Conservation (phyloP, 2,329 filamentous ascomycete genomes). For the Chrysoporthe deuterocubensis region DNA sequence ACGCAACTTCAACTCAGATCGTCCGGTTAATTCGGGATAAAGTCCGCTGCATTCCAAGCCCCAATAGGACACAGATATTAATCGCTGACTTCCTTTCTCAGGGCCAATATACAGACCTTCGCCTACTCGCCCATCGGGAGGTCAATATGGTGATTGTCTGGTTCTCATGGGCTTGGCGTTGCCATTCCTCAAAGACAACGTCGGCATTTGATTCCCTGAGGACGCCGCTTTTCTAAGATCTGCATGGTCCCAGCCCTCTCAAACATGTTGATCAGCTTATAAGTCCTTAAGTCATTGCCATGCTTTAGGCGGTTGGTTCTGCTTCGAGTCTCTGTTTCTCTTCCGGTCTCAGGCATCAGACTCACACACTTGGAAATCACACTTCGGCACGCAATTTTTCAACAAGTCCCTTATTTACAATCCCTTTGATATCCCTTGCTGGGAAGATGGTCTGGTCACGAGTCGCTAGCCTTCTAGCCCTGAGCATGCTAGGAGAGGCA, state of each 20-base stretch:
- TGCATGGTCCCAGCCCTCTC: not conserved
- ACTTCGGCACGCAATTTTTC: not conserved
- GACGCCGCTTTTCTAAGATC: not conserved
- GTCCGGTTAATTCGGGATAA: not conserved
- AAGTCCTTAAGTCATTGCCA: not conserved
- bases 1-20: conserved; percentile 1
- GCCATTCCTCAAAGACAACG: not conserved
- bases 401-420: not conserved
- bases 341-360: not conserved
- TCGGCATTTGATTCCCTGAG: not conserved
- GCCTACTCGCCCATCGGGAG: conserved; percentile 1
- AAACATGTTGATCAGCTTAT: not conserved
- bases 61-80: conserved; percentile 7
- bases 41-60: not conserved
- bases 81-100: not conserved
- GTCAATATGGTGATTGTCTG: not conserved
- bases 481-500: not conserved
- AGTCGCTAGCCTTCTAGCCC: not conserved
- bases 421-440: not conserved
- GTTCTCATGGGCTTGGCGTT: conserved; percentile 3
- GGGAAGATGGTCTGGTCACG: not conserved
- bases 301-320: not conserved
- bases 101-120: not conserved
- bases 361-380: not conserved
- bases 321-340: not conserved